These are phyloP conservation scores for Yarrowia porcina DNA, from an alignment of 805 yeast species.

Conservation along the genomic window DNA sequence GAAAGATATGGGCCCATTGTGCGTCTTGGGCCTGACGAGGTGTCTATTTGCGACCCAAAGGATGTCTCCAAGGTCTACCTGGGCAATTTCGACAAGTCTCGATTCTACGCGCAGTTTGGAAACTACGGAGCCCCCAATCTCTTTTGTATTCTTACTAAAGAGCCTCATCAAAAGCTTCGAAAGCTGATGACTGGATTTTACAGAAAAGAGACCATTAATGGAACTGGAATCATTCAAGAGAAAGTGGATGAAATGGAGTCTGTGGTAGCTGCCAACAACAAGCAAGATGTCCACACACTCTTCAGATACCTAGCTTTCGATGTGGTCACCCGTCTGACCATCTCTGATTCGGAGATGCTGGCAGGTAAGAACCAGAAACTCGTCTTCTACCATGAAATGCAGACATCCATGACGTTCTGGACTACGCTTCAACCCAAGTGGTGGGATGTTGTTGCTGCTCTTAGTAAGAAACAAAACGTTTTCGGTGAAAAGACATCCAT, in stretches of 20 bases:
- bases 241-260: slow-evolving; percentile 30
- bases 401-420: slow-evolving; percentile 63
- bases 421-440: slow-evolving; percentile 55
- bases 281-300: slow-evolving; percentile 56
- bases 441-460: slow-evolving; percentile 49
- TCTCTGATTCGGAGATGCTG: slow-evolving; percentile 6
- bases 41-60: slow-evolving; percentile 53
- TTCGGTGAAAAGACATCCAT: slow-evolving; percentile 1
- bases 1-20: slow-evolving; percentile 58
- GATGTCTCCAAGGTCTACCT: slow-evolving; percentile 56
- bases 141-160: slow-evolving; percentile 53
- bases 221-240: slow-evolving; percentile 1
- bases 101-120: slow-evolving; percentile 57
- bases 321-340: slow-evolving; percentile 51
- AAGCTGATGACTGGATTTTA: slow-evolving; percentile 2
- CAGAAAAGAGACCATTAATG: neutral
- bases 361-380: slow-evolving; percentile 42
- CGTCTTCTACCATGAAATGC: slow-evolving; percentile 47
- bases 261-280: slow-evolving; percentile 30
- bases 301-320: slow-evolving; percentile 74
- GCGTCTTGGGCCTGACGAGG: slow-evolving; percentile 57
- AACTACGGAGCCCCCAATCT: slow-evolving; percentile 59
- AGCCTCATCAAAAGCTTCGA: slow-evolving; percentile 45
- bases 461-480: neutral
- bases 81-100: slow-evolving; percentile 52